phyloP scores from a whole-genome alignment of 148 eudicot species.

The Spergularia bocconei region DNA sequence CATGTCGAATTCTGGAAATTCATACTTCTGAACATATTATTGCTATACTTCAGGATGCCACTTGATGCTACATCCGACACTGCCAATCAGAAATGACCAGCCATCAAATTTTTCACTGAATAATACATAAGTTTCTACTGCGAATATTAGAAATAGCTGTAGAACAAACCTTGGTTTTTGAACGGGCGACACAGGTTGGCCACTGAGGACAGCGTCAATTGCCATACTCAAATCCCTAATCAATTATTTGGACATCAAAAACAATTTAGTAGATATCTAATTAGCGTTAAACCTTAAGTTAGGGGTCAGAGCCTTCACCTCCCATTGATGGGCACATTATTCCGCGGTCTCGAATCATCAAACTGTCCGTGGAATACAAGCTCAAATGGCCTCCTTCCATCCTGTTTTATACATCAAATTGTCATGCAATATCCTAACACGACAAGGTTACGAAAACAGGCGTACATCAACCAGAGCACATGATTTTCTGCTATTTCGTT shows the following conservation, averaged over 20 bases:
- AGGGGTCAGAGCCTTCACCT: conserved; percentile 45
- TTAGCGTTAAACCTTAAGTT: background rate
- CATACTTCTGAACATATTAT: conserved; percentile 4
- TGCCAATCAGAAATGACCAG: conserved; percentile 23
- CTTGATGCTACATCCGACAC: conserved; percentile 71
- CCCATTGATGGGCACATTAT: conserved; percentile 66
- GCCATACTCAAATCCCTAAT: conserved; percentile 80
- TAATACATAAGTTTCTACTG: background rate
- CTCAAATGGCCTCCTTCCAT: conserved; percentile 90
- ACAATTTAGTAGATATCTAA: background rate
- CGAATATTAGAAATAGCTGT: conserved; percentile 5
- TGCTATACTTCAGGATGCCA: conserved; percentile 48
- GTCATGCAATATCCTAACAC: background rate
- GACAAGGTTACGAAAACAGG: background rate
- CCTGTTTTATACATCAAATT: conserved; percentile 35
- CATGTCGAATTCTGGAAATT: background rate
- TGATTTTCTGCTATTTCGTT: background rate
- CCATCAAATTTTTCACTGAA: background rate
- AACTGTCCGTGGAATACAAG: conserved; percentile 96
- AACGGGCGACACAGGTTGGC: conserved; percentile 57
- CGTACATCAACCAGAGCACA: background rate
- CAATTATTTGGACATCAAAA: background rate
- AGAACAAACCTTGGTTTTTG: conserved; percentile 39
- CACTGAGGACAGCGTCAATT: conserved; percentile 79
- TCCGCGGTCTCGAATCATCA: conserved; percentile 93